Percentiles rank a stretch among this genome's conserved stretches.
Evolutionary conservation across 768 basidiomycete genomes (phyloP).

Genomic region (Tricholoma hemisulphureum): DNA sequence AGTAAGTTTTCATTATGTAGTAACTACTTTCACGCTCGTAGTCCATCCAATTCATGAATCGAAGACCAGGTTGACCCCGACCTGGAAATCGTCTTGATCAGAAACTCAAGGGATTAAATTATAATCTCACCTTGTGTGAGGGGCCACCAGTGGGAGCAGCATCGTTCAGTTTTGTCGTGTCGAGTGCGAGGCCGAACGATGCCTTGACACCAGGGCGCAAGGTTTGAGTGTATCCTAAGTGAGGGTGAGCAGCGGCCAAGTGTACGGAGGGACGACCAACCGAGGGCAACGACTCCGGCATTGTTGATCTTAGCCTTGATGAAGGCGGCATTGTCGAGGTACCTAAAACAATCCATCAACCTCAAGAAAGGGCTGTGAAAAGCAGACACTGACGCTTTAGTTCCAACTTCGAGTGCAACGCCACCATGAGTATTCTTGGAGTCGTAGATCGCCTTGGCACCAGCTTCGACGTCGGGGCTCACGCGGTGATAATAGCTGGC

Average conservation of each 20-base stretch:
- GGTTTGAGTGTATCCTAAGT: conserved; percentile 81
- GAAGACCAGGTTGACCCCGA: conserved; percentile 74
- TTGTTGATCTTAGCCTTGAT: conserved; percentile 99
- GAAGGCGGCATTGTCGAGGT: conserved; percentile 85
- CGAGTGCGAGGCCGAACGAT: conserved; percentile 91
- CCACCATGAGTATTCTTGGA: conserved; percentile 83
- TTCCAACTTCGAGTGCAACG: conserved; percentile 91
- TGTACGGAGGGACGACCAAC: conserved; percentile 34
- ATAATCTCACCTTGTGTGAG: conserved; percentile 65
- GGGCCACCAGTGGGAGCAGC: conserved; percentile 52
- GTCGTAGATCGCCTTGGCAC: conserved; percentile 96
- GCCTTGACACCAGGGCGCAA: conserved; percentile 93
- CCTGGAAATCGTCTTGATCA: conserved; percentile 32
- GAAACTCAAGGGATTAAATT: background rate
- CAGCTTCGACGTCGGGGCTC: conserved; percentile 86
- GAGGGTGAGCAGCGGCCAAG: background rate
- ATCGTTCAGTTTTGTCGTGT: conserved; percentile 90
- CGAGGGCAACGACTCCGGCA: conserved; percentile 83
- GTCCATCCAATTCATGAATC: conserved; percentile 53
- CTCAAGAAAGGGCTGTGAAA: background rate
- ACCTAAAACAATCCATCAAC: conserved; percentile 37
- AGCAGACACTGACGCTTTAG: conserved; percentile 73
- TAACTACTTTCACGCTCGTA: conserved; percentile 34
- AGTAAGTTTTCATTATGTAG: conserved; percentile 15
- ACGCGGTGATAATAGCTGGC: conserved; percentile 99